Conservation (phyloP, 768 basidiomycete species). For the Boletus coccyginus region DNA sequence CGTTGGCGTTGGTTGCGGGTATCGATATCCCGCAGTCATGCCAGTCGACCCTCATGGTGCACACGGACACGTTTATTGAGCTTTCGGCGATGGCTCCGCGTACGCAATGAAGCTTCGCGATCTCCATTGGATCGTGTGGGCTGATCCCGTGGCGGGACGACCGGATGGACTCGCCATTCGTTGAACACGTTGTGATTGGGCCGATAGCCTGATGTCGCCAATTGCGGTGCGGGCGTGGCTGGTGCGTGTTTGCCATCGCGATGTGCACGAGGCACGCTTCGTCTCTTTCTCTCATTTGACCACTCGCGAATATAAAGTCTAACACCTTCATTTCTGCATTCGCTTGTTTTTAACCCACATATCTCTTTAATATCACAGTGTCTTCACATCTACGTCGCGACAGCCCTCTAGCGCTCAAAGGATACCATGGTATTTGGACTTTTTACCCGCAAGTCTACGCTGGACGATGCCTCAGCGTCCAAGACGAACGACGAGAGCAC, state of each 20-base stretch:
- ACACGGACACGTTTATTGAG: neutral
- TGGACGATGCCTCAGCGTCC: constrained; percentile 1
- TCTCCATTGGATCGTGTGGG: too few relatives aligned
- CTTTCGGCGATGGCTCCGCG: neutral
- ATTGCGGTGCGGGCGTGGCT: constrained; percentile 7
- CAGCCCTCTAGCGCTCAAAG: neutral
- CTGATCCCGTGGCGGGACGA: too few relatives aligned
- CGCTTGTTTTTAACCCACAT: neutral
- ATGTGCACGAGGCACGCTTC: constrained; percentile 16
- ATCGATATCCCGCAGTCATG: neutral
- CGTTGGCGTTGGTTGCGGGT: neutral
- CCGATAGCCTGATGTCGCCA: neutral
- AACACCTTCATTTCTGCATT: neutral
- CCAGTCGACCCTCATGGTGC: neutral
- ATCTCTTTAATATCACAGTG: constrained; percentile 12
- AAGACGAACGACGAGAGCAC: constrained; percentile 4
- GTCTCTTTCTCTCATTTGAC: constrained; percentile 12
- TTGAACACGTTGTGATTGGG: constrained; percentile 8
- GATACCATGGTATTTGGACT: constrained; percentile 41
- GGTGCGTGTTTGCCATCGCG: constrained; percentile 18
- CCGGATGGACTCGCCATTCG: neutral
- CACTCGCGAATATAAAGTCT: constrained; percentile 6
- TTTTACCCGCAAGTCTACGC: constrained; percentile 35
- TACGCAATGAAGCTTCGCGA: neutral
- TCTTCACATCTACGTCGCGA: neutral